Evolutionary conservation across 257 asterid species (phyloP).

Genomic region (Penstemon eatonii): DNA sequence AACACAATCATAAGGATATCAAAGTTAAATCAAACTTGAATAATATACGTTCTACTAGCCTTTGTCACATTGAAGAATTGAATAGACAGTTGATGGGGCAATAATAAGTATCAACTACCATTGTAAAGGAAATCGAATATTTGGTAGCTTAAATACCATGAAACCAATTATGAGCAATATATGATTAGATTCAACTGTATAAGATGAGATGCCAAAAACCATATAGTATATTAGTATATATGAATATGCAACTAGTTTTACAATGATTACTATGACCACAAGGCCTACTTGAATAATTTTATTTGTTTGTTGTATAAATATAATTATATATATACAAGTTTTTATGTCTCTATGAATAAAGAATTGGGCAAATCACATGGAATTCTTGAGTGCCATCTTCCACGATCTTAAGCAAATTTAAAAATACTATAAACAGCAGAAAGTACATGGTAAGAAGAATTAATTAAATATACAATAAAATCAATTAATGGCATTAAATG

Average conservation of each 20-base stretch:
- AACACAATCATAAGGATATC: no score
- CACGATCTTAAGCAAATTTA: slow-evolving; percentile 41
- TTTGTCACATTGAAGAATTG: background rate
- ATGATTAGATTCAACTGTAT: background rate
- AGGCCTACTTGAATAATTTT: slow-evolving; percentile 27
- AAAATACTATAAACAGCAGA: slow-evolving; percentile 25
- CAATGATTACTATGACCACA: slow-evolving; percentile 15
- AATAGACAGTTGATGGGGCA: background rate
- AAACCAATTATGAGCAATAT: no score
- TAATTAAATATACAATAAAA: slow-evolving; percentile 24
- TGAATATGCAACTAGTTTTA: slow-evolving; percentile 14
- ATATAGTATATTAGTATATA: background rate
- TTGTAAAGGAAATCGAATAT: background rate
- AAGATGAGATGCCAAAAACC: background rate
- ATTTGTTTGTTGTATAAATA: background rate
- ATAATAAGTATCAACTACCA: background rate
- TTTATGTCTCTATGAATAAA: background rate
- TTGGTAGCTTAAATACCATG: background rate
- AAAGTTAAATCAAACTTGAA: no score
- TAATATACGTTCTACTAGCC: no score
- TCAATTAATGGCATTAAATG: slow-evolving; percentile 35
- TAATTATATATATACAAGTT: background rate
- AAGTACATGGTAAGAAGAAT: slow-evolving; percentile 25
- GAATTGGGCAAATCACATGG: slow-evolving; percentile 41
- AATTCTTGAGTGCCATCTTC: slow-evolving; percentile 46